Conservation (phyloP, 2,329 filamentous ascomycete species). For the Claviceps sp. region DNA sequence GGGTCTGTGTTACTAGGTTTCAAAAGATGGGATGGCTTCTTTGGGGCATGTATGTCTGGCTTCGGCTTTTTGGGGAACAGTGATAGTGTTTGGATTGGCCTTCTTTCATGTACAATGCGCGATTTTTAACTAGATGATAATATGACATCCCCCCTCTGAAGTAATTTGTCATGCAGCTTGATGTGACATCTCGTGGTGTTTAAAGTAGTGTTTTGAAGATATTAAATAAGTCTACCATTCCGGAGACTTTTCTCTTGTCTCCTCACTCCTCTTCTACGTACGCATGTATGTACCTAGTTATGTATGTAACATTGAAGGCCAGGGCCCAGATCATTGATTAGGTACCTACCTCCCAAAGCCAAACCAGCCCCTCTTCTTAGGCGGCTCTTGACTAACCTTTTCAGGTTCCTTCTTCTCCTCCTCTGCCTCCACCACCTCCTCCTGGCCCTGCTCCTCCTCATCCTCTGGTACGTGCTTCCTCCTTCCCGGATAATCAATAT, state of each 20-base stretch:
- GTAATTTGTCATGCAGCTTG: background rate
- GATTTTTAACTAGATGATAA: conserved; percentile 34
- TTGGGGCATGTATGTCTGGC: conserved; percentile 2
- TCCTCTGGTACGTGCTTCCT: conserved; percentile 5
- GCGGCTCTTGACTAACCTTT: conserved; percentile 18
- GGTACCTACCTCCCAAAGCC: conserved; percentile 48
- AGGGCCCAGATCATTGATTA: conserved; percentile 6
- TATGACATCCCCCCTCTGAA: conserved; percentile 42
- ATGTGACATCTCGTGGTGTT: too few species aligned
- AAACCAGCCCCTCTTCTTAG: conserved; percentile 64
- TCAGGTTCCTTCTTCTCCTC: conserved; percentile 21
- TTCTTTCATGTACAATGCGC: conserved; percentile 14
- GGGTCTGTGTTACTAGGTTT: conserved; percentile 28
- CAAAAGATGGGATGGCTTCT: conserved; percentile 27
- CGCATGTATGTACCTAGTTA: too few species aligned
- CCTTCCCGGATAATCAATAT: conserved; percentile 77
- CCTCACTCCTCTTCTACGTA: background rate
- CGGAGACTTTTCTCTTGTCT: too few species aligned
- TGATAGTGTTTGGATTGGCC: conserved; percentile 24
- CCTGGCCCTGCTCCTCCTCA: conserved; percentile 10
- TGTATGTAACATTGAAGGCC: too few species aligned
- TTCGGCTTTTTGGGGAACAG: conserved; percentile 16
- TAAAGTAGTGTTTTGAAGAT: too few species aligned
- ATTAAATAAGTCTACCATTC: too few species aligned
- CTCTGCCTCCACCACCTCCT: background rate